Percentiles rank a stretch among this genome's conserved stretches.
Evolutionary conservation across 495 filamentous ascomycete species (phyloP).

Genomic region (Penicillium coffeae): DNA sequence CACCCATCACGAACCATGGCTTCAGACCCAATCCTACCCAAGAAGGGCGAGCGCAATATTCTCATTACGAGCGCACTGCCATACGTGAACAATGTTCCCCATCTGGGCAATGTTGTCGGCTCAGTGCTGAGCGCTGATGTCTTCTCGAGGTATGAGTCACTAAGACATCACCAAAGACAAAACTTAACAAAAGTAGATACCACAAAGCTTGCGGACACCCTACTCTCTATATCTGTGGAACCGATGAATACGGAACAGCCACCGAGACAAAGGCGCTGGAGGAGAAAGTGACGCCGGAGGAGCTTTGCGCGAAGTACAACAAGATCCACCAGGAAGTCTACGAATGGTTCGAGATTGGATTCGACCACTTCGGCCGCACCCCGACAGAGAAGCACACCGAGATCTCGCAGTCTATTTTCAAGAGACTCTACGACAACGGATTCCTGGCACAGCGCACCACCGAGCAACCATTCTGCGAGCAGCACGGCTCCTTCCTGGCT

Average conservation of each 20-base stretch:
- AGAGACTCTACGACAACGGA: conserved; percentile 71
- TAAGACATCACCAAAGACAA: conserved; percentile 5
- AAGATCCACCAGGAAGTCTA: conserved; percentile 79
- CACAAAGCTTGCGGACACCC: conserved; percentile 63
- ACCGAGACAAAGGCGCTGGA: conserved; percentile 78
- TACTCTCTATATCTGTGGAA: conserved; percentile 54
- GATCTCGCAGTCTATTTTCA: conserved; percentile 83
- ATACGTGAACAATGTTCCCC: conserved; percentile 96
- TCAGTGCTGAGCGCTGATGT: conserved; percentile 81
- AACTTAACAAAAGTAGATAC: conserved; percentile 46
- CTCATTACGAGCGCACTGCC: conserved; percentile 59
- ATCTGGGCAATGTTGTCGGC: conserved; percentile 91
- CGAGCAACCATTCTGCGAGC: conserved; percentile 80
- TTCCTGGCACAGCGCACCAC: conserved; percentile 74
- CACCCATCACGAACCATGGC: conserved; percentile 23
- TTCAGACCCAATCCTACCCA: conserved; percentile 37
- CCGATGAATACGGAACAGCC: conserved; percentile 80
- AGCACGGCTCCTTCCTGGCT: conserved; percentile 79
- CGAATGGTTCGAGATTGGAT: conserved; percentile 81
- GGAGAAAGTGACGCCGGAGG: conserved; percentile 63
- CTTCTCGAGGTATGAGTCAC: conserved; percentile 57
- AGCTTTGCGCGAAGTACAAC: conserved; percentile 84
- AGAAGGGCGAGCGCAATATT: conserved; percentile 43
- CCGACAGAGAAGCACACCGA: conserved; percentile 78
- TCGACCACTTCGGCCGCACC: conserved; percentile 83